phyloP scores from a whole-genome alignment of 805 yeast genomes.

The Lachancea sp. region DNA sequence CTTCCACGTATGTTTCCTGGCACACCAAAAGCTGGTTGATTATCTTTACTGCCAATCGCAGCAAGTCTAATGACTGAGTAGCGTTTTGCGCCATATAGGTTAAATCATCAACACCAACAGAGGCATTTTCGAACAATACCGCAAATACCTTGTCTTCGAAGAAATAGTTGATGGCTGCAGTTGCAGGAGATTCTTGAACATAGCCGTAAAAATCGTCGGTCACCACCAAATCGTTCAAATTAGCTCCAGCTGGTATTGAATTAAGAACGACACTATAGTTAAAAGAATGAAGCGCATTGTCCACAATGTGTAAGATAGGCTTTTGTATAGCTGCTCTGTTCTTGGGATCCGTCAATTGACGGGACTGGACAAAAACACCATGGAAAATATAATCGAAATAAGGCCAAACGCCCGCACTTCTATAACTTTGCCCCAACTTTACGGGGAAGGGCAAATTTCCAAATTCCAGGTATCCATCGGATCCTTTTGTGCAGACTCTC shows the following conservation, averaged over 20 bases:
- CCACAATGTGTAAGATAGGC: slow-evolving; percentile 46
- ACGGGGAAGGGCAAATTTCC: slow-evolving; percentile 53
- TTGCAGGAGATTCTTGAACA: slow-evolving; percentile 64
- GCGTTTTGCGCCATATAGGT: slow-evolving; percentile 19
- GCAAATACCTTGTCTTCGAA: slow-evolving; percentile 53
- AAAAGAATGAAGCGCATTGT: slow-evolving; percentile 43
- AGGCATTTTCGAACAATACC: slow-evolving; percentile 49
- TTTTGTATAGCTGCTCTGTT: slow-evolving; percentile 45
- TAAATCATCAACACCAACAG: slow-evolving; percentile 54
- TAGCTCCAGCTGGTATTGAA: slow-evolving; percentile 45
- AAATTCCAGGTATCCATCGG: slow-evolving; percentile 29
- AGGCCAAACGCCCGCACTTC: slow-evolving; percentile 70
- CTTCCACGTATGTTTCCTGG: slow-evolving; percentile 53
- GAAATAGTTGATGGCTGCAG: slow-evolving; percentile 54
- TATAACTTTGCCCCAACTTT: slow-evolving; percentile 52
- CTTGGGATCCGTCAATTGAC: slow-evolving; percentile 23
- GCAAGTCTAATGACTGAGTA: slow-evolving; percentile 29
- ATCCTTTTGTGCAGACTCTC: slow-evolving; percentile 29
- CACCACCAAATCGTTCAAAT: slow-evolving; percentile 43
- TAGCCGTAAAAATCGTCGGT: slow-evolving; percentile 42
- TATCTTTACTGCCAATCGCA: slow-evolving; percentile 40
- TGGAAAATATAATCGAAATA: slow-evolving; percentile 67
- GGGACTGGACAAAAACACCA: slow-evolving; percentile 56
- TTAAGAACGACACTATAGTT: slow-evolving; percentile 47
- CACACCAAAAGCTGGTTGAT: slow-evolving; percentile 41